Base-by-base conservation (phyloP, 2,329 filamentous ascomycete genomes). In the Claviceps sp. region DNA sequence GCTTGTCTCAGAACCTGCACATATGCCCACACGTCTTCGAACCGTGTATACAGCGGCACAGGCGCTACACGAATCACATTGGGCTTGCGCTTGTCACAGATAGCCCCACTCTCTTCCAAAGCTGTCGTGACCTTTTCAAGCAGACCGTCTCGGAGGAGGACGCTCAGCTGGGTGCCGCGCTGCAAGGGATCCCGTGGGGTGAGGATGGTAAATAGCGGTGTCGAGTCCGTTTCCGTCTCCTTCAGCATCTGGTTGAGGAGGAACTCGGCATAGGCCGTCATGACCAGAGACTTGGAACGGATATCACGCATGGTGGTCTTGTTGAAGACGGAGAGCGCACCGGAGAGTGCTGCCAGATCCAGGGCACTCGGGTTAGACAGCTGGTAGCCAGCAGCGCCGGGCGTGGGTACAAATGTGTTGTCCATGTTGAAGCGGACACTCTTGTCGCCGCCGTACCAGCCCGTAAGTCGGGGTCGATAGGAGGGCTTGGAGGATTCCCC, bases 381-480 rank as follows among this genome's bases (percentile, higher is more conserved):
- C 66, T 95, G 88, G 67, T 81, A 95, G 4, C 89, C 89, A 37
- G 76, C 80, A 0, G 89, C 90, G 40, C 90, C 89, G 2, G 78
- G 71, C 7, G 86, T 86, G 4, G 89, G 88, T 42, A 82, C 71
- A 67, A 94, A 95, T 52, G 74, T 71, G 67, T 88, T 91, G 52
- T 83, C 80, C 89, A 95, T 95, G 57, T 80, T 75, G 71, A 95
- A 95, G 14, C 89, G 76, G 37, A 80, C 80, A 47, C 71, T 68
- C 67, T 88, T 88, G 68, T 89, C 84, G 50, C 81, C 83, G 49
- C 89, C 89, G 78, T 91, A 95, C 89, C 89, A 95, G 23, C 89
- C 90, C 37, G 80, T 75, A 2, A 95, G 71, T 4, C 89, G 77
- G 5, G 80, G 82, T 16, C 75, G 74, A 61, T 82, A 90, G 0